Conservation (phyloP, 768 basidiomycete species). For the Lyophyllum semitale region DNA sequence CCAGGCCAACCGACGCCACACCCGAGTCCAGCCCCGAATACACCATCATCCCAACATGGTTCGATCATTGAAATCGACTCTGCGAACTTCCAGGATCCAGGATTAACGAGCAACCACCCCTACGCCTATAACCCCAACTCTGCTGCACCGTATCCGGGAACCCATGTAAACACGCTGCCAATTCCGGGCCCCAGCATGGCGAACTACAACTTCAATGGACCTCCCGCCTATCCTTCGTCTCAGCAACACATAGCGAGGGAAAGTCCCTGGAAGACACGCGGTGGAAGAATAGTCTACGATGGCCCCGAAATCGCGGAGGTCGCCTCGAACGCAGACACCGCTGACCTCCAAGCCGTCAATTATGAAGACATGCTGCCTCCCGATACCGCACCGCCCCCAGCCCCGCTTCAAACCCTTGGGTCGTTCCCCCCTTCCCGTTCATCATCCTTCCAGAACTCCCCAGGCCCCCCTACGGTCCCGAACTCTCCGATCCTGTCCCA, state of each 20-base stretch:
- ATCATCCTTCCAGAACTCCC: background rate
- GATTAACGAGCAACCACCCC: background rate
- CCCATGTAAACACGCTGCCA: background rate
- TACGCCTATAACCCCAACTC: background rate
- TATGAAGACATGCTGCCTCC: background rate
- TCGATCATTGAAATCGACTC: background rate
- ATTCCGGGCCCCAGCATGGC: background rate
- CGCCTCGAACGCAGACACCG: conserved; percentile 6
- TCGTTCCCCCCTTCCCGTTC: background rate
- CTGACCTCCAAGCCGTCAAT: conserved; percentile 6
- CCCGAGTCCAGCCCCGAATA: conserved; percentile 1
- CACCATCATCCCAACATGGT: background rate
- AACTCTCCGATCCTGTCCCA: background rate
- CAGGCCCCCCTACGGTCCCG: background rate
- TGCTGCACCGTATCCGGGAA: background rate
- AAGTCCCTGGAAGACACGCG: background rate
- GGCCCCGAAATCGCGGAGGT: conserved; percentile 1
- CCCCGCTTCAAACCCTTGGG: background rate
- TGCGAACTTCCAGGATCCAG: background rate
- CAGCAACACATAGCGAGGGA: background rate
- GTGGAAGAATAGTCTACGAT: background rate
- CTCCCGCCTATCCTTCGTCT: background rate
- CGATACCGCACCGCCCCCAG: background rate
- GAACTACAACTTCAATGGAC: background rate
- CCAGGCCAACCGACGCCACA: background rate